phyloP scores from a whole-genome alignment of 768 basidiomycete genomes.

The Gloeophyllum trabeum region DNA sequence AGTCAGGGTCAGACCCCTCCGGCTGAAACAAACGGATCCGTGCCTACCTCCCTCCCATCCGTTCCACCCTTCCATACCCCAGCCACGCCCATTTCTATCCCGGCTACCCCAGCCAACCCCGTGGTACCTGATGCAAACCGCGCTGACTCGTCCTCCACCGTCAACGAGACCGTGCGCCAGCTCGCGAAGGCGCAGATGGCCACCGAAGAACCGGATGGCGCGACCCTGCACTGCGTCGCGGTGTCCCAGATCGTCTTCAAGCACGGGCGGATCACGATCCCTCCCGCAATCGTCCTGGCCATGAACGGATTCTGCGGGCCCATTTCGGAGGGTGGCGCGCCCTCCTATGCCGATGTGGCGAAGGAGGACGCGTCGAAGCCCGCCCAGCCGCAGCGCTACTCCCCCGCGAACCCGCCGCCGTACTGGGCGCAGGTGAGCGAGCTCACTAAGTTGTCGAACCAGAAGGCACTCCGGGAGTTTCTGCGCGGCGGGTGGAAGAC shows the following conservation, averaged over 20 bases:
- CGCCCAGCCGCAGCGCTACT: neutral
- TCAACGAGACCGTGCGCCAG: neutral
- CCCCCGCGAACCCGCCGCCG: neutral
- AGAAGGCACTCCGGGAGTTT: slow-evolving; percentile 30
- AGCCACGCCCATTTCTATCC: neutral
- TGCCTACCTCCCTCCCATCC: neutral
- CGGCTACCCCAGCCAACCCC: neutral
- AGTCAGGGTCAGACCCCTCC: slow-evolving; percentile 5
- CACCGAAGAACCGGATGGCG: slow-evolving; percentile 39
- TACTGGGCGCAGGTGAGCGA: neutral
- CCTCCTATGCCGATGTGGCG: slow-evolving; percentile 2
- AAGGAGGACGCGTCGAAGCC: slow-evolving; percentile 22
- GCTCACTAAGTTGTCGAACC: slow-evolving; percentile 6
- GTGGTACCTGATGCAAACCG: neutral
- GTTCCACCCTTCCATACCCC: neutral
- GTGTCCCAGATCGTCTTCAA: slow-evolving; percentile 64
- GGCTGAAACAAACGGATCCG: slow-evolving; percentile 2
- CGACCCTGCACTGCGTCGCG: slow-evolving; percentile 47
- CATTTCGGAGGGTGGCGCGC: too few species aligned
- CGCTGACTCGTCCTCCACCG: neutral
- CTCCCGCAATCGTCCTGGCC: slow-evolving; percentile 52
- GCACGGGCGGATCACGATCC: slow-evolving; percentile 58
- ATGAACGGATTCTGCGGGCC: slow-evolving; percentile 40
- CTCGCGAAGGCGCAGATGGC: slow-evolving; percentile 4
- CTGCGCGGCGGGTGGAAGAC: slow-evolving; percentile 51